Evolutionary conservation across 2,329 filamentous ascomycete genomes (phyloP).

Genomic region (Macrophomina phaseolina): DNA sequence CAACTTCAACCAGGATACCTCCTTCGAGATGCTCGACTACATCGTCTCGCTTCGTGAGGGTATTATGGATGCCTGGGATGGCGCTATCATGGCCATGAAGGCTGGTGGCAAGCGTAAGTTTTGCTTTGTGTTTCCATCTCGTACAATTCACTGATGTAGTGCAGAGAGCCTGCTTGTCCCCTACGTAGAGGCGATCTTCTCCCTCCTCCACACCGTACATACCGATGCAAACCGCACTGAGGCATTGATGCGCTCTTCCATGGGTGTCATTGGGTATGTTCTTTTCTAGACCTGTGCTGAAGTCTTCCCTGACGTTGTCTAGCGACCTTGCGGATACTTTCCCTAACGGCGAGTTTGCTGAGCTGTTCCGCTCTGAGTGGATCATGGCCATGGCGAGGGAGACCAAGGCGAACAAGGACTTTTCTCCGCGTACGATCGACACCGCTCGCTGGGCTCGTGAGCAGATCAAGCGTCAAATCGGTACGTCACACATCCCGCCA

Average conservation of each 20-base stretch:
- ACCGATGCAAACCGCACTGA: constrained; percentile 89
- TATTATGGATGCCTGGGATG: constrained; percentile 99
- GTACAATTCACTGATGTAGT: background rate
- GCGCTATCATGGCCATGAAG: constrained; percentile 95
- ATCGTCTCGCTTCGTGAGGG: constrained; percentile 93
- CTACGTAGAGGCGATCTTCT: constrained; percentile 85
- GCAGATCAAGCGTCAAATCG: constrained; percentile 89
- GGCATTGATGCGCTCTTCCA: constrained; percentile 86
- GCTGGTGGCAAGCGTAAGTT: constrained; percentile 66
- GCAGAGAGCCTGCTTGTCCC: constrained; percentile 70
- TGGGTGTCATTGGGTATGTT: constrained; percentile 93
- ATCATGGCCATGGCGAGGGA: constrained; percentile 89
- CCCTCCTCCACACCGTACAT: constrained; percentile 80
- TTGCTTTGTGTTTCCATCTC: background rate
- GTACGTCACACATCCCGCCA: constrained; percentile 31
- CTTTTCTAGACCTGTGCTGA: constrained; percentile 2
- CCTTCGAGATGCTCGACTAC: constrained; percentile 96
- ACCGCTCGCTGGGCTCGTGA: constrained; percentile 97
- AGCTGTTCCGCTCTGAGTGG: constrained; percentile 91
- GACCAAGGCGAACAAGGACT: constrained; percentile 87
- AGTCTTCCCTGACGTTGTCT: constrained; percentile 43
- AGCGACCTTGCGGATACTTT: constrained; percentile 95
- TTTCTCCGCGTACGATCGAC: constrained; percentile 81
- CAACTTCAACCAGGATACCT: constrained; percentile 76
- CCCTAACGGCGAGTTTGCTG: constrained; percentile 83